Percentiles rank a stretch among this genome's conserved stretches.
phyloP scores from a whole-genome alignment of 1,284 basidiomycete genomes.

The Pseudozyma flocculosa region DNA sequence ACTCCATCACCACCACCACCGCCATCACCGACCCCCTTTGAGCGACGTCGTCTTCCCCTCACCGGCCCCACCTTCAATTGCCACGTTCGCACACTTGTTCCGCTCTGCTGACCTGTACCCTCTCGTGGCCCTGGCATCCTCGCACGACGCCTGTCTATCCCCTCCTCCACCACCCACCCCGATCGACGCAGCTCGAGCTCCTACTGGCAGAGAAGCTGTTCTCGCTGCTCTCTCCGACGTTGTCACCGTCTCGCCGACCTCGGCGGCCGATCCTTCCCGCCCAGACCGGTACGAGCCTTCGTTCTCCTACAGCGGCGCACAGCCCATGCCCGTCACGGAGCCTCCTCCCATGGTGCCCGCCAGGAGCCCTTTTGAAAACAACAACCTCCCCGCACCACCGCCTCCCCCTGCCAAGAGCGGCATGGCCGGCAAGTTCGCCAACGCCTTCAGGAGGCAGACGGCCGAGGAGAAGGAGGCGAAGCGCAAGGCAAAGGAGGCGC shows the following conservation, averaged over 20 bases:
- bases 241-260: conserved; percentile 29
- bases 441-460: conserved; percentile 41
- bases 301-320: conserved; percentile 23
- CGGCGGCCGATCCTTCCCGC: conserved; percentile 2
- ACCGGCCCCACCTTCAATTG: no score
- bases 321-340: conserved; percentile 23
- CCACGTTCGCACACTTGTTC: no score
- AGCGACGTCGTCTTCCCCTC: no score
- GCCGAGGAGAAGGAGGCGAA: conserved; percentile 44
- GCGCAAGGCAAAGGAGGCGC: conserved; percentile 33
- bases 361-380: conserved; percentile 36
- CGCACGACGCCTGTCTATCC: no score
- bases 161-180: background rate
- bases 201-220: conserved; percentile 23
- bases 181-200: no score
- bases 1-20: no score
- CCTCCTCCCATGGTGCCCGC: conserved; percentile 36
- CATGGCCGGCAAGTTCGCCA: conserved; percentile 42
- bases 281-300: conserved; percentile 15
- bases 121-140: no score
- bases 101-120: no score
- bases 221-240: conserved; percentile 49
- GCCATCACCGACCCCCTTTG: no score
- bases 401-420: conserved; percentile 16
- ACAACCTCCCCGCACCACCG: conserved; percentile 29